Conservation (phyloP, 352 stramenopile species). For the Phytophthora vignae region DNA sequence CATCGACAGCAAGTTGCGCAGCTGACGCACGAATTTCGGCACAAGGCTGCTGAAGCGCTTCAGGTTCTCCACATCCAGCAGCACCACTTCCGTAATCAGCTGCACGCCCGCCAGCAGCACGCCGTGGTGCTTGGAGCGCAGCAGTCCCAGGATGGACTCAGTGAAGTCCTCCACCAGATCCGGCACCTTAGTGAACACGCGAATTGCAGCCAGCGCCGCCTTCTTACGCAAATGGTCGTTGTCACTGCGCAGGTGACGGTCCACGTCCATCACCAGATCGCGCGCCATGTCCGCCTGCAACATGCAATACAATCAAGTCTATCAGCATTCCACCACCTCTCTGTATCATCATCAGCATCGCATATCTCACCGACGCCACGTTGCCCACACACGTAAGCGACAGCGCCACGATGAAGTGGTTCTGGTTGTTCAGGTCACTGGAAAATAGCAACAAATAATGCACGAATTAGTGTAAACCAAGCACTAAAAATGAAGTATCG, state of each 20-base stretch:
- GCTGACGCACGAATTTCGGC: slow-evolving; percentile 77
- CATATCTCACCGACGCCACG: slow-evolving; percentile 90
- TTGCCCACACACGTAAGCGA: slow-evolving; percentile 98
- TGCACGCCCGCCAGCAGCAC: slow-evolving; percentile 98
- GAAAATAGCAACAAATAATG: not conserved
- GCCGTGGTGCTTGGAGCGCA: slow-evolving; percentile 97
- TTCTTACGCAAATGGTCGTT: slow-evolving; percentile 99
- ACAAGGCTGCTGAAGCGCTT: slow-evolving; percentile 81
- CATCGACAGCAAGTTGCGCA: slow-evolving; percentile 97
- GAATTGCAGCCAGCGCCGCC: slow-evolving; percentile 94
- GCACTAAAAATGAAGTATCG: not conserved
- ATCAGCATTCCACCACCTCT: slow-evolving; percentile 1
- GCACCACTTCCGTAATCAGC: slow-evolving; percentile 95
- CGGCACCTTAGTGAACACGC: slow-evolving; percentile 95
- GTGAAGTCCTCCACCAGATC: slow-evolving; percentile 99
- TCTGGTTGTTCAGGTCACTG: slow-evolving; percentile 94
- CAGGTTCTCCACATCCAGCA: slow-evolving; percentile 79
- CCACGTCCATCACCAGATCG: slow-evolving; percentile 98
- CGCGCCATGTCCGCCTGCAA: slow-evolving; percentile 96
- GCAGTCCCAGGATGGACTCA: slow-evolving; percentile 94
- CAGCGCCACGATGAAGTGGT: slow-evolving; percentile 96
- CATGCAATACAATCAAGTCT: not conserved
- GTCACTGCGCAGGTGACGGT: slow-evolving; percentile 92
- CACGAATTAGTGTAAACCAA: not conserved
- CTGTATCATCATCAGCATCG: not conserved